Conservation (phyloP, 179 eudicot genomes). For the Spinacia oleracea region DNA sequence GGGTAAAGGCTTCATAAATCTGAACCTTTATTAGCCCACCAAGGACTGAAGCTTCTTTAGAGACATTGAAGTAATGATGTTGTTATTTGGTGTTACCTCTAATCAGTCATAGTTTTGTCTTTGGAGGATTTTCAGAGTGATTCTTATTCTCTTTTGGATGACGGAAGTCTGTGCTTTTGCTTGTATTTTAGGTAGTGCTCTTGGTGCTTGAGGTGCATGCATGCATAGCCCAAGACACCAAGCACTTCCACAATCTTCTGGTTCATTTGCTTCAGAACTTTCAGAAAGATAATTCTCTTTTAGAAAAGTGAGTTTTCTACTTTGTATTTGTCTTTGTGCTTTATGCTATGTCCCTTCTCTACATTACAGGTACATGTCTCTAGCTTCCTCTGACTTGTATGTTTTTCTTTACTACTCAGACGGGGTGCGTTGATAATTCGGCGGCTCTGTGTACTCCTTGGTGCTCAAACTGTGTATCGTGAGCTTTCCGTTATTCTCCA, state of each 20-base stretch:
- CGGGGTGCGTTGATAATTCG: slow-evolving; percentile 97
- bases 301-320: slow-evolving; percentile 71
- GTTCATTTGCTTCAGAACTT: slow-evolving; percentile 75
- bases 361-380: not conserved
- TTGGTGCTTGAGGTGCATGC: slow-evolving; percentile 98
- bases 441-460: slow-evolving; percentile 87
- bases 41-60: not conserved
- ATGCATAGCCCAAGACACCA: slow-evolving; percentile 79
- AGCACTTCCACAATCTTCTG: slow-evolving; percentile 77
- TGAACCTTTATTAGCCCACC: not conserved
- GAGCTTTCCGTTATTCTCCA: slow-evolving; percentile 81
- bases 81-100: not conserved
- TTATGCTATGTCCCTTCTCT: not conserved
- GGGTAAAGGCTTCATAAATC: not conserved
- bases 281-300: slow-evolving; percentile 66
- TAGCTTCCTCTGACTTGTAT: not conserved
- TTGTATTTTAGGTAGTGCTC: slow-evolving; percentile 73
- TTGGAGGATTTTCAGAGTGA: not conserved
- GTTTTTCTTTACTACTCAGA: slow-evolving; percentile 42
- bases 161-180: slow-evolving; percentile 6
- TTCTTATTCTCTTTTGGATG: slow-evolving; percentile 5
- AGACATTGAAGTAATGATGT: not conserved
- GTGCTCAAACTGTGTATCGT: slow-evolving; percentile 92
- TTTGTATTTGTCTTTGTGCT: slow-evolving; percentile 10
- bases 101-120: not conserved